A percentile compares a stretch with the other conserved stretches of the same genome.
These are phyloP conservation scores for Oryza brachyantha DNA, from an alignment of 176 grass and related monocot species.

Conservation along the genomic window DNA sequence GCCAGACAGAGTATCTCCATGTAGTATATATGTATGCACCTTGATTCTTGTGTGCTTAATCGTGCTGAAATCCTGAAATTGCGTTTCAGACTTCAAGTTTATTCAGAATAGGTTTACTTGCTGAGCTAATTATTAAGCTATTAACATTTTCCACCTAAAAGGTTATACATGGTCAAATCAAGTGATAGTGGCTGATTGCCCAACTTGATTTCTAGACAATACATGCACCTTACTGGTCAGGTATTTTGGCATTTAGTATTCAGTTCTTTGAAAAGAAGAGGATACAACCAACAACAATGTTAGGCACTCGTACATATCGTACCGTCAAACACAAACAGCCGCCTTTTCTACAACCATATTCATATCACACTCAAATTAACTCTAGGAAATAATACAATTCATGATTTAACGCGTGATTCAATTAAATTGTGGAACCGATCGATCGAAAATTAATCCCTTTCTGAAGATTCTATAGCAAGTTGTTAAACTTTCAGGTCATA, in stretches of 20 bases:
- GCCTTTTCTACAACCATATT: not conserved
- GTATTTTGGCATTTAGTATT: not conserved
- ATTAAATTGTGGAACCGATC: not conserved
- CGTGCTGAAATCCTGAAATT: not conserved
- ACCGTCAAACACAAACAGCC: not conserved
- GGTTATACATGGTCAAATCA: not conserved
- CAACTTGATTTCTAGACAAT: not conserved
- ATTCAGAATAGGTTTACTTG: not conserved
- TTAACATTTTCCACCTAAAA: not conserved
- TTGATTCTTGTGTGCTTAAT: not conserved
- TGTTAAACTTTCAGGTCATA: not conserved
- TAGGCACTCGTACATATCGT: not conserved
- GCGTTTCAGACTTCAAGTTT: not conserved
- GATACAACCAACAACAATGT: not conserved
- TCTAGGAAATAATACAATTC: not conserved
- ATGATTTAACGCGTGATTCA: not conserved
- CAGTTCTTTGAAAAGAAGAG: not conserved
- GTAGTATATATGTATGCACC: not conserved
- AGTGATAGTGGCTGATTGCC: not conserved
- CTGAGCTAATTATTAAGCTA: too few species aligned
- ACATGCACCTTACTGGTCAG: not conserved
- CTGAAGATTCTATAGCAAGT: not conserved
- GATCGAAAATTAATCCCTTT: not conserved
- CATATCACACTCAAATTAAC: not conserved
- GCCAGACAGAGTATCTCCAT: too few species aligned